Percentiles rank a stretch among this genome's conserved stretches.
Evolutionary conservation across 768 basidiomycete species (phyloP).

Genomic region (Gymnopilus dilepis): DNA sequence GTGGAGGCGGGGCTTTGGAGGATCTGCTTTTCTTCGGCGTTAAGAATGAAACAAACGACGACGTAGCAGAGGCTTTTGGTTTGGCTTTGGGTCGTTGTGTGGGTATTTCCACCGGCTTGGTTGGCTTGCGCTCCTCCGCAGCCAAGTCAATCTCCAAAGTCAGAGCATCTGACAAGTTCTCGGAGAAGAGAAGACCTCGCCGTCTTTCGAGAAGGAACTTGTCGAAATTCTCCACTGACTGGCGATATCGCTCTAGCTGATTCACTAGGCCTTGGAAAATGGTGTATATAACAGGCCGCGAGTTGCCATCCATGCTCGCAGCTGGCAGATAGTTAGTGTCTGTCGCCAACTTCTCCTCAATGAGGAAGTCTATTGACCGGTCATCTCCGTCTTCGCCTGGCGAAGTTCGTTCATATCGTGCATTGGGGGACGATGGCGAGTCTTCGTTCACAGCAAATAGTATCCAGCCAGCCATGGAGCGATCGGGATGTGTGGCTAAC

Average conservation of each 20-base stretch:
- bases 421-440: slow-evolving; percentile 3
- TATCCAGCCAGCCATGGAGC: slow-evolving; percentile 89
- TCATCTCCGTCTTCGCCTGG: slow-evolving; percentile 71
- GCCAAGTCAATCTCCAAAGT: slow-evolving; percentile 71
- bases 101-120: slow-evolving; percentile 32
- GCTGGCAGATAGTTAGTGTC: slow-evolving; percentile 67
- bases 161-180: slow-evolving; percentile 90
- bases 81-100: slow-evolving; percentile 51
- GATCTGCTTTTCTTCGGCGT: slow-evolving; percentile 75
- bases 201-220: slow-evolving; percentile 83
- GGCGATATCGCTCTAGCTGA: slow-evolving; percentile 83
- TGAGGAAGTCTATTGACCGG: slow-evolving; percentile 76
- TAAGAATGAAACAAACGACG: slow-evolving; percentile 76
- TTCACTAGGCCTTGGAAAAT: slow-evolving; percentile 81
- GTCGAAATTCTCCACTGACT: slow-evolving; percentile 80
- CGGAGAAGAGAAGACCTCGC: slow-evolving; percentile 88
- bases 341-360: slow-evolving; percentile 68
- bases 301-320: slow-evolving; percentile 68
- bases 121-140: slow-evolving; percentile 44
- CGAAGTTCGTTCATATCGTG: slow-evolving; percentile 14
- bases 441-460: slow-evolving; percentile 63
- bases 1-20: slow-evolving; percentile 34
- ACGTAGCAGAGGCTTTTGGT: slow-evolving; percentile 55
- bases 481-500: slow-evolving; percentile 83
- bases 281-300: slow-evolving; percentile 80